phyloP scores from a whole-genome alignment of 1,284 basidiomycete genomes.

The Earliella scabrosa region DNA sequence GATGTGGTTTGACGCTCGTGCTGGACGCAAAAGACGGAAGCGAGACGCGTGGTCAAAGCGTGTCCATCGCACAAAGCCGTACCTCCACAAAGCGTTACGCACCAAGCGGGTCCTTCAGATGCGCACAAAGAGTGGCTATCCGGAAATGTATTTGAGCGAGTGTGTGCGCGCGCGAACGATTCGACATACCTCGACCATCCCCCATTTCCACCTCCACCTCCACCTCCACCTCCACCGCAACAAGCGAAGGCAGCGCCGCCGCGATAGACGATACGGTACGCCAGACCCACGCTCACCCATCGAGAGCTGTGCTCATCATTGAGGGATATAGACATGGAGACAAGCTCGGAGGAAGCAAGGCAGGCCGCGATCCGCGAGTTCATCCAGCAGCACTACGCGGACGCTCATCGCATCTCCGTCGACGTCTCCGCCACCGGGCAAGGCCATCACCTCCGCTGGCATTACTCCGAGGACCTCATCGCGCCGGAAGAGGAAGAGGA shows the following conservation, averaged over 20 bases:
- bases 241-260: neutral
- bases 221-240: neutral
- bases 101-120: neutral
- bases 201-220: neutral
- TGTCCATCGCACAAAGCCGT: constrained; percentile 5
- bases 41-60: constrained; percentile 2
- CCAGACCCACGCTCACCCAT: neutral
- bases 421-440: constrained; percentile 5
- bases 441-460: constrained; percentile 12
- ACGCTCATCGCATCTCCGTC: constrained; percentile 3
- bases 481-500: neutral
- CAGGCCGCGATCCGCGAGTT: neutral
- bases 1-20: neutral
- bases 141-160: constrained; percentile 18
- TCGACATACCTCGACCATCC: constrained; percentile 2
- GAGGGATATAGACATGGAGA: neutral
- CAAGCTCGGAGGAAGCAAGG: neutral
- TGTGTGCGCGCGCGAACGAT: neutral
- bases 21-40: neutral
- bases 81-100: constrained; percentile 17
- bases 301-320: neutral
- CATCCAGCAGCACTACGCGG: constrained; percentile 2
- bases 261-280: neutral
- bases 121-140: constrained; percentile 14
- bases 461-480: constrained; percentile 9